Percentiles rank a stretch among this genome's conserved stretches.
Conservation (phyloP, 1,284 basidiomycete genomes). For the Laetiporus sulphureus region DNA sequence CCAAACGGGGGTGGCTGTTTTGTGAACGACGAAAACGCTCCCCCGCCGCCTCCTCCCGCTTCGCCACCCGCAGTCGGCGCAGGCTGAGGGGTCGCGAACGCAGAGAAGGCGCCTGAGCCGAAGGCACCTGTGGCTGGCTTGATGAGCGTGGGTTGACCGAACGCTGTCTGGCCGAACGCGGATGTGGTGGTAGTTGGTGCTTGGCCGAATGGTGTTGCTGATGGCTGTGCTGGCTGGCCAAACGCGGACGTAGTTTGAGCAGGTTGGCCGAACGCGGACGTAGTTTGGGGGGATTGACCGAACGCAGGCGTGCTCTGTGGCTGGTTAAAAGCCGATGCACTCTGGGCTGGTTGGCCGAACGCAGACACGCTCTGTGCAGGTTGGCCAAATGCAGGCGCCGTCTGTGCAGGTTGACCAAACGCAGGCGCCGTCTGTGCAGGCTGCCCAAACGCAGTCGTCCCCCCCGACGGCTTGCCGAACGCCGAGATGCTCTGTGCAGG, state of each 20-base stretch:
- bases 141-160: constrained; percentile 25
- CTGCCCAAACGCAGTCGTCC: constrained; percentile 25
- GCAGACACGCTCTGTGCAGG: constrained; percentile 15
- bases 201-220: constrained; percentile 29
- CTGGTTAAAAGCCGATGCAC: constrained; percentile 24
- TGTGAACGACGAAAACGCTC: constrained; percentile 30
- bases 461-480: constrained; percentile 19
- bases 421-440: constrained; percentile 19
- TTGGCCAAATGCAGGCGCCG: constrained; percentile 24
- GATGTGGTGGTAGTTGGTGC: constrained; percentile 11
- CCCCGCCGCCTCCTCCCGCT: constrained; percentile 15
- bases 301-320: constrained; percentile 25
- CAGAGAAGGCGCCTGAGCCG: constrained; percentile 22
- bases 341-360: constrained; percentile 22
- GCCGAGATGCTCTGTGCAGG: constrained; percentile 16
- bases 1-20: constrained; percentile 27
- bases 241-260: constrained; percentile 20
- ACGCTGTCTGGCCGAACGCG: constrained; percentile 23
- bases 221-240: constrained; percentile 16
- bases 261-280: constrained; percentile 23
- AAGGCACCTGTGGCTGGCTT: constrained; percentile 30
- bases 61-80: constrained; percentile 14
- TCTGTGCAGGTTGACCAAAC: constrained; percentile 22
- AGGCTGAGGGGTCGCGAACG: constrained; percentile 16
- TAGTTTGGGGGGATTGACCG: constrained; percentile 28